Evolutionary conservation across 169 alveolate genomes (phyloP), one percentile per base, ranked within the genome.

Genomic region (Plasmodium falciparum): DNA sequence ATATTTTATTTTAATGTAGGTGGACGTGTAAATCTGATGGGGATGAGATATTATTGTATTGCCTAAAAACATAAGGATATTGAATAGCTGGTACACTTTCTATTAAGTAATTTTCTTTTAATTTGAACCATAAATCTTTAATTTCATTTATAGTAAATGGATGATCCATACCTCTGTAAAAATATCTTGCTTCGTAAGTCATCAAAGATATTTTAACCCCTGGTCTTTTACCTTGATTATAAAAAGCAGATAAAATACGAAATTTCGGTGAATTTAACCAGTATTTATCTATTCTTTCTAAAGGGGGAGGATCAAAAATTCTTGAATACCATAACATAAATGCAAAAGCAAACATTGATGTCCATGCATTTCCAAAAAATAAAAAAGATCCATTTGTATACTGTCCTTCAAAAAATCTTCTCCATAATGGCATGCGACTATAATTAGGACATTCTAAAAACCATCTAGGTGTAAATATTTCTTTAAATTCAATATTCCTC

Each of bases 11-110:
- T 86, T 52, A 94, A 67, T 94, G 96, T 59, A 94, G 91, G 74
- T 92, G 93, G 1, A 93, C 96, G 15, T 74, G 93, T 29, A 94
- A 93, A 67, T 88, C 93, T 54, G 94, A 95, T 12, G 96, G 96
- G 4, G 96, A 92, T 52, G 91, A 88, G 33, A 94, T 95, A 17
- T 94, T 94, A 54, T 93, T 88, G 63, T 93, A 93, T 59, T 96
- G 97, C 69, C 97, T 89, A 92, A 95, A 95, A 67, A 96, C 98
- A 83, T 95, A 93, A 22, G 98, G 98, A 88, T 93, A 96, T 66
- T 96, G 98, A 39, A 96, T 93, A 7, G 97, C 98, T 1, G 96
- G 96, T 43, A 94, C 94, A 50, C 92, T 91, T 71, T 94, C 96
- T 17, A 96, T 93, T 20, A 95, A 67, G 76, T 95, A 96, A 73